Evolutionary conservation across 2,329 filamentous ascomycete species (phyloP), one percentile per base, ranked within the genome.

Genomic region (Phaeosphaeriaceae sp.): DNA sequence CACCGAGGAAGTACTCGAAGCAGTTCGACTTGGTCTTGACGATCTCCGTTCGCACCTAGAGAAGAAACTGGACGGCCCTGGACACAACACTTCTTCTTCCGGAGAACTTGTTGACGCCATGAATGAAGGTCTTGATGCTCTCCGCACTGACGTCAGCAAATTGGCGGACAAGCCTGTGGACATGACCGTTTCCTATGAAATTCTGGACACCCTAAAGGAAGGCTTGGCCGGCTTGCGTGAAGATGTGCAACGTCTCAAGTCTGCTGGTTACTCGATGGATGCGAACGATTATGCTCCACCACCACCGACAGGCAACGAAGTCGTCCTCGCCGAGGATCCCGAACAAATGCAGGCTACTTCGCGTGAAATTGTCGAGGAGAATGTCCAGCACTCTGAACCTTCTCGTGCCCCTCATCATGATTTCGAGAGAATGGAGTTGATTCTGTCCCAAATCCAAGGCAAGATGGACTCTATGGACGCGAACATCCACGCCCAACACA

Each of bases 171-270:
- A 92, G 78, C 91, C 93, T 5, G 82, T 87, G 0, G 93, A 96
- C 68, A 85, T 94, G 76, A 93, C 90, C 0, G 89, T 92, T 56
- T 94, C 91, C 58, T 91, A 96, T 63, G 93, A 97, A 77, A 93
- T 97, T 52, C 83, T 97, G 1, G 91, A 97, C 58, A 92, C 91
- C 0, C 84, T 98, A 55, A 96, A 91, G 74, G 85, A 88, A n/a
- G 93, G 93, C 0, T 82, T 98, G 9, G 88, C 90, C 45, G 85
- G 85, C 41, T 84, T 98, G 17, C 88, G 89, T 53, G 84, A 86
- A 1, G 93, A 97, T 49, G 91, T 97, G 63, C 90, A 93, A 56
- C 84, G 84, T 20, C 83, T 97, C 41, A 90, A 91, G n/a, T 87
- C 89, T 7, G 36, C 46, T 15, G 51, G 48, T 6, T 52, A 45